Evolutionary conservation across 805 yeast genomes (phyloP), one percentile per base, ranked within the genome.

Genomic region (Ogataea henricii): DNA sequence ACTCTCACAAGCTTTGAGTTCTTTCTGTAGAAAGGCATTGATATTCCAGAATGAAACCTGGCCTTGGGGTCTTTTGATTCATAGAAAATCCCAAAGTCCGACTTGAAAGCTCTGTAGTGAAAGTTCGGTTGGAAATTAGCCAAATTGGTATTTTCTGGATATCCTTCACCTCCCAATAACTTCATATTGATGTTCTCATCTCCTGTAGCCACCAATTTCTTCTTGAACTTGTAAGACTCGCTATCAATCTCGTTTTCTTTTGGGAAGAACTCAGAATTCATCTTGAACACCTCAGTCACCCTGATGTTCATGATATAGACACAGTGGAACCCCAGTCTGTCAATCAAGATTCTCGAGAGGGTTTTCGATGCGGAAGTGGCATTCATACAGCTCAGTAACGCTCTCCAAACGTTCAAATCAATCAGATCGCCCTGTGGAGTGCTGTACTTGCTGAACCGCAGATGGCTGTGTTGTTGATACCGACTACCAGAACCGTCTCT

Each of bases 401-500:
- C 58, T 16, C 67, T 69, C 62, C 75, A 64, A 9, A 79, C 56
- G 6, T 57, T 56, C 22, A 62, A 53, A 51, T 71, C 70, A n/a
- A 60, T 53, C 35, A 60, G 40, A 27, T 59, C 57, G 1, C 63
- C 68, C 18, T 56, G 55, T 22, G 64, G 55, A 0, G 57, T 40
- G 26, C 59, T 62, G 20, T 56, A 61, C 43, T 69, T 67, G 41
- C 69, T 65, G 53, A 74, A 73, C 48, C 76, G 65, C 45, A 79
- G 71, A 47, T 68, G 73, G 40, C 69, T 68, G 53, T 77, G 77
- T 46, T 72, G 82, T 3, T 72, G 68, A 54, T 81, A 82, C n/a
- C 83, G 77, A 13, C 76, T 74, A 13, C 87, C 87, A 5, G 85
- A 78, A 0, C 86, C 86, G 64, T 82, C 87, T 50, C 74, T 76